These are phyloP conservation scores for Mycena leptocephala DNA, from an alignment of 768 basidiomycete species.

Conservation along the genomic window DNA sequence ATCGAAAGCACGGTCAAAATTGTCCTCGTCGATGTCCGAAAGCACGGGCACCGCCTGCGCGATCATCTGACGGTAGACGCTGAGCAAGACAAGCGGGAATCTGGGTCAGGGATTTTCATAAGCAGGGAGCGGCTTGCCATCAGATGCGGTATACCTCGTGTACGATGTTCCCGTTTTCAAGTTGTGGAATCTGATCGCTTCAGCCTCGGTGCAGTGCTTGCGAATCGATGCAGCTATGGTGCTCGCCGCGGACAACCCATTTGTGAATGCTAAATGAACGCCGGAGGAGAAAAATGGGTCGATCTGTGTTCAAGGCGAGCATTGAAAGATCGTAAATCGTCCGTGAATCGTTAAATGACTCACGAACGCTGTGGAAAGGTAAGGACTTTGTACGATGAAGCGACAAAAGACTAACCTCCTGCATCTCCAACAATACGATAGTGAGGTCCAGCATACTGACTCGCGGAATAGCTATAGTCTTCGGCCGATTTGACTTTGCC, in stretches of 20 bases:
- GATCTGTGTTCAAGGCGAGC: not conserved
- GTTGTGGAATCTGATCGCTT: slow-evolving; percentile 51
- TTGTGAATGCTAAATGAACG: slow-evolving; percentile 39
- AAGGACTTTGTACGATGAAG: not conserved
- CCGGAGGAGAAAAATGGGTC: slow-evolving; percentile 38
- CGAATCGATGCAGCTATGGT: slow-evolving; percentile 53
- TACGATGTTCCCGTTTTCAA: slow-evolving; percentile 52
- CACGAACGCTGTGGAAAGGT: slow-evolving; percentile 3
- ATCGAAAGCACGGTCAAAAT: slow-evolving; percentile 65
- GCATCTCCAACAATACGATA: slow-evolving; percentile 26
- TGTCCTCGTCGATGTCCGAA: slow-evolving; percentile 61
- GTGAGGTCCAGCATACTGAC: slow-evolving; percentile 10
- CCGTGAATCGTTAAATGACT: not conserved
- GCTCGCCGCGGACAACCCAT: slow-evolving; percentile 53
- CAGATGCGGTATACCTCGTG: slow-evolving; percentile 46
- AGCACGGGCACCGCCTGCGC: slow-evolving; percentile 57
- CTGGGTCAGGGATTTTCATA: slow-evolving; percentile 34
- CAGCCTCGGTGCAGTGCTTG: slow-evolving; percentile 46
- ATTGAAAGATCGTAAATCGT: not conserved
- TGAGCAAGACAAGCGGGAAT: slow-evolving; percentile 64
- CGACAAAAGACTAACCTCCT: not conserved
- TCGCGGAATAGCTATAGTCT: slow-evolving; percentile 16
- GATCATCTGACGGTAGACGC: slow-evolving; percentile 65
- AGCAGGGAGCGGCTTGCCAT: not conserved
- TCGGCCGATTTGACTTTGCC: slow-evolving; percentile 1